Percentiles rank a stretch among this genome's conserved stretches.
These are phyloP conservation scores for Lolium rigidum DNA, from an alignment of 176 grass and related monocot species.

Conservation along the genomic window DNA sequence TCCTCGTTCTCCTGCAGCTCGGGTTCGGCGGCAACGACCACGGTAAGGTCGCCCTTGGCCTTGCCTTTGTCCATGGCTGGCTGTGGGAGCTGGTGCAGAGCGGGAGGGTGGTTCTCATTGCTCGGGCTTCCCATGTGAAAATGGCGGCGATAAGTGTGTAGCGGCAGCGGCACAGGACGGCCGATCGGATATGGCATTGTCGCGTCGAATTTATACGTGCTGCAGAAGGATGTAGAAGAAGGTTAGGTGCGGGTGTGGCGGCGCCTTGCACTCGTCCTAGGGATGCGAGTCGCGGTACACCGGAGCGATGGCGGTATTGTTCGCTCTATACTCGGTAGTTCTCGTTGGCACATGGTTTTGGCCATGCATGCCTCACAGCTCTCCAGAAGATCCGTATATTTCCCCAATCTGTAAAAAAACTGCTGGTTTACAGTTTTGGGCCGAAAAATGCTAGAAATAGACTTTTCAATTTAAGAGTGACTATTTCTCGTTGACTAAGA, in stretches of 20 bases:
- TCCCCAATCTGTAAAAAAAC: too few relatives aligned
- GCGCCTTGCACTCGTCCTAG: too few relatives aligned
- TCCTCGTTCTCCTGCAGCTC: constrained; percentile 1
- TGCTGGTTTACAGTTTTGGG: too few relatives aligned
- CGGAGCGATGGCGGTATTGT: too few relatives aligned
- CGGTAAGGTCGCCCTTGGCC: background rate
- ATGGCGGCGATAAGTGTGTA: background rate
- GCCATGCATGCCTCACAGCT: too few relatives aligned
- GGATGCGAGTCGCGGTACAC: too few relatives aligned
- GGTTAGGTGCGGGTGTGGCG: background rate
- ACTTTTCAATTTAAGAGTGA: too few relatives aligned
- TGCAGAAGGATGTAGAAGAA: constrained; percentile 48
- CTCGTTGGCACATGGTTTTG: too few relatives aligned
- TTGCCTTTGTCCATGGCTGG: constrained; percentile 16
- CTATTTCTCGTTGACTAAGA: too few relatives aligned
- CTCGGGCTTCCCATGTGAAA: background rate
- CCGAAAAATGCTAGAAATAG: too few relatives aligned
- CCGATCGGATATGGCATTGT: background rate
- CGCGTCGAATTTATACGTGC: background rate
- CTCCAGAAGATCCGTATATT: too few relatives aligned
- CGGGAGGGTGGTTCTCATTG: constrained; percentile 2
- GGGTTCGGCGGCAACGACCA: background rate
- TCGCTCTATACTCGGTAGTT: too few relatives aligned
- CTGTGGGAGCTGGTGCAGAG: background rate
- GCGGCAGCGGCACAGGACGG: background rate